Percentiles rank a stretch among this genome's conserved stretches.
Evolutionary conservation across 331 rosid genomes (phyloP).

Genomic region (Quercus lobata): DNA sequence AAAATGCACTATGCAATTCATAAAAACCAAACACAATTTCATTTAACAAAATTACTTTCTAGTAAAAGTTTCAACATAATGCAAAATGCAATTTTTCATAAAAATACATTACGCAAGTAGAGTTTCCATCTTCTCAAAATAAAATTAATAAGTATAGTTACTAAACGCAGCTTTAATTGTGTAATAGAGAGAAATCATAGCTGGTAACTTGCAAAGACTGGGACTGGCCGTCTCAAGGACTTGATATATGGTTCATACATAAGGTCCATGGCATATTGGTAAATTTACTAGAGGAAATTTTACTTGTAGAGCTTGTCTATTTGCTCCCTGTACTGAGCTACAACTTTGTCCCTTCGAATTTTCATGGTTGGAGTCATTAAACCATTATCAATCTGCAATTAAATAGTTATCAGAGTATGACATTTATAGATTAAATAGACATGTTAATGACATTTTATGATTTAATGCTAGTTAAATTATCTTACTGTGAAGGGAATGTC

Average conservation of each 20-base stretch:
- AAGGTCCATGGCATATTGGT: not conserved
- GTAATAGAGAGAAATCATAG: too few species aligned
- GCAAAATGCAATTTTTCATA: too few species aligned
- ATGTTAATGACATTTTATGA: not conserved
- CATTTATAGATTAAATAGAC: not conserved
- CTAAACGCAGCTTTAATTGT: too few species aligned
- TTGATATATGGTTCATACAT: not conserved
- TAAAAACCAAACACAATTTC: too few species aligned
- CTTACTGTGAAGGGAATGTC: slow-evolving; percentile 85
- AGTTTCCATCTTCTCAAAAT: too few species aligned
- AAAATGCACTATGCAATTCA: too few species aligned
- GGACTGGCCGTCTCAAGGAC: too few species aligned
- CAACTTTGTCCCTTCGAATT: slow-evolving; percentile 73
- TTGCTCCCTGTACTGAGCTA: slow-evolving; percentile 49
- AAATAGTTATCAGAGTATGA: slow-evolving; percentile 18
- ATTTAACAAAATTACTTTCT: too few species aligned
- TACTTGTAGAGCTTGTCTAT: slow-evolving; percentile 66
- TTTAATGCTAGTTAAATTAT: not conserved
- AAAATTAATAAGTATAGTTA: too few species aligned
- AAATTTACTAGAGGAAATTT: not conserved
- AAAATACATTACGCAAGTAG: too few species aligned
- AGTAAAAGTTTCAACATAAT: too few species aligned
- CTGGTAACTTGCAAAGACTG: too few species aligned
- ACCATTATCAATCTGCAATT: slow-evolving; percentile 73
- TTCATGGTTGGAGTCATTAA: slow-evolving; percentile 94